Evolutionary conservation across 495 filamentous ascomycete genomes (phyloP), one percentile per base, ranked within the genome.

Genomic region (Sporormia fimetaria): DNA sequence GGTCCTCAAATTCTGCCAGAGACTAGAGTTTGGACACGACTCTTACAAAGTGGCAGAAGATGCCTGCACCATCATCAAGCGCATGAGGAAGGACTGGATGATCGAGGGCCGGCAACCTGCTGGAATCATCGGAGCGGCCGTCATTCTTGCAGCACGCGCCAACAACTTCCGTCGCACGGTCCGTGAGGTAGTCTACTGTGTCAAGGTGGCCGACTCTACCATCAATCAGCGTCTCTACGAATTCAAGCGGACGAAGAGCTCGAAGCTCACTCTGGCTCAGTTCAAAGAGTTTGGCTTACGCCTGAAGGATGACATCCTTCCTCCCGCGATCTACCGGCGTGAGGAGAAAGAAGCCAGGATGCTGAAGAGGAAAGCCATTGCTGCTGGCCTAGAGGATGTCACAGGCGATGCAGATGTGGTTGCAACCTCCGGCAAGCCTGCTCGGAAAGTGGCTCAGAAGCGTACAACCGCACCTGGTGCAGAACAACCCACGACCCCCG

Each of bases 71-170:
- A 80, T 98, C 35, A 76, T 92, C 21, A 75, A 83, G 56, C 78
- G 90, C 29, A 96, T 98, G 90, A 81, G 82, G 35, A 71, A 81
- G 18, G 90, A 98, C 61, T 95, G 88, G 83, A 95, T 98, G 74
- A 79, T 83, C 6, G 79, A 80, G 33, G 90, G 90, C 51, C 84
- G 90, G 55, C 76, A 87, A 28, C 92, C 92, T 30, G 85, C 90
- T 18, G 90, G 92, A 54, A 76, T 96, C 30, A 94, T 86, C 61
- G 92, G 90, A 43, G 92, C 90, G 7, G 87, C 86, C 43, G 70
- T 98, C 41, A 83, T 98, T 48, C 75, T 98, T 48, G 92, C 90
- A 15, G 86, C 90, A 7, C 81, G 92, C 22, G 94, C 94, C 77
- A 92, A 94, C 67, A 95, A 95, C 59, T 96, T 88, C 58, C 78